These are phyloP conservation scores for Fusarium brachygibbosum DNA, from an alignment of 2,329 filamentous ascomycete genomes.

Conservation along the genomic window DNA sequence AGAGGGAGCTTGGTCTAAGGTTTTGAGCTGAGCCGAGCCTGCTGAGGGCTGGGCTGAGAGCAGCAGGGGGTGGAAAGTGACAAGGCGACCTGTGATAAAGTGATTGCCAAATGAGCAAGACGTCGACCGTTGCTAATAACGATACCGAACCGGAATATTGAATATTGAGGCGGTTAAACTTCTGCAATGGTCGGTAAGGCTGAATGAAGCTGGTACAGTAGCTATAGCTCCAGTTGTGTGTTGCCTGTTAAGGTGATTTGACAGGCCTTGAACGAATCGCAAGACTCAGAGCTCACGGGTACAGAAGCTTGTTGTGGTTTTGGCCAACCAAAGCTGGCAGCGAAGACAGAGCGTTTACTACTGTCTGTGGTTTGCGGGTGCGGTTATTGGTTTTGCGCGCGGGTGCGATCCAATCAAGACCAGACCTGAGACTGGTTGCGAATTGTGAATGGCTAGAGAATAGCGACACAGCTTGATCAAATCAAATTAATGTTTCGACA, in stretches of 20 bases:
- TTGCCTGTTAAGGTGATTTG: conserved; percentile 42
- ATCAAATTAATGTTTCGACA: conserved; percentile 46
- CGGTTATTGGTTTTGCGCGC: conserved; percentile 34
- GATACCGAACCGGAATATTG: background rate
- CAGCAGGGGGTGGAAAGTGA: conserved; percentile 4
- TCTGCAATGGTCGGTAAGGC: background rate
- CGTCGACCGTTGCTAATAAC: background rate
- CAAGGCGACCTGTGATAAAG: conserved; percentile 15
- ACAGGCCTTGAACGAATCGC: conserved; percentile 36
- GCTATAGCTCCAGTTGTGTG: conserved; percentile 24
- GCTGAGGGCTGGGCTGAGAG: conserved; percentile 4
- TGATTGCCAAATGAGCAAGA: conserved; percentile 7
- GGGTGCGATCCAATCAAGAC: conserved; percentile 46
- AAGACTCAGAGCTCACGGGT: conserved; percentile 11
- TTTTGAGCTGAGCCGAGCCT: background rate
- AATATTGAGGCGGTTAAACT: background rate
- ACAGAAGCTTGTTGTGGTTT: conserved; percentile 25
- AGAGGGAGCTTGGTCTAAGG: conserved; percentile 1
- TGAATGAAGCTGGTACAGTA: background rate
- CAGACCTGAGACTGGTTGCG: conserved; percentile 40
- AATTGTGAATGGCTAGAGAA: conserved; percentile 51
- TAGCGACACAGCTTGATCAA: conserved; percentile 37
- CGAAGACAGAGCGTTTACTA: conserved; percentile 29
- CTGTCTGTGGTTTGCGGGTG: conserved; percentile 22
- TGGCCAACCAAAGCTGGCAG: conserved; percentile 13